phyloP scores from a whole-genome alignment of 1,284 basidiomycete genomes.

The Pulveroboletus sp. region DNA sequence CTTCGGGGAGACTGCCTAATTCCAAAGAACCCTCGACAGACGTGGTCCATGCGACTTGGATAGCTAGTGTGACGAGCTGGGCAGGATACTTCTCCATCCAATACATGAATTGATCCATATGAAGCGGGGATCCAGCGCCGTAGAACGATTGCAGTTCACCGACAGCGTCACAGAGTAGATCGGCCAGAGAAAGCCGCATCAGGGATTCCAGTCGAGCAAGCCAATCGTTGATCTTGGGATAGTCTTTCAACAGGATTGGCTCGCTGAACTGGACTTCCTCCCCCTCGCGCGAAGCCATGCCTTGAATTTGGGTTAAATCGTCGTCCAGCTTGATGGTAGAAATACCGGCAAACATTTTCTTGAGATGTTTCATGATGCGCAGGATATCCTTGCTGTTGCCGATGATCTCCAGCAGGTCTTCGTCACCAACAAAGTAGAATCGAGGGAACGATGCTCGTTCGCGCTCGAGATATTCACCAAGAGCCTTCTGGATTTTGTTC shows the following conservation, averaged over 20 bases:
- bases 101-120: conserved; percentile 69
- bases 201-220: conserved; percentile 88
- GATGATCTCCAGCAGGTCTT: conserved; percentile 98
- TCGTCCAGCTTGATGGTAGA: conserved; percentile 89
- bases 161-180: conserved; percentile 79
- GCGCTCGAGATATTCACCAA: conserved; percentile 98
- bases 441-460: conserved; percentile 98
- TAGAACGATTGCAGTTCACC: conserved; percentile 82
- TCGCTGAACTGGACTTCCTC: conserved; percentile 87
- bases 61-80: conserved; percentile 91
- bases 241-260: conserved; percentile 88
- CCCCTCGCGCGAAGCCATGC: conserved; percentile 93
- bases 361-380: conserved; percentile 97
- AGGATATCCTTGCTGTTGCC: conserved; percentile 99
- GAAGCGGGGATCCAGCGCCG: conserved; percentile 56
- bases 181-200: conserved; percentile 92
- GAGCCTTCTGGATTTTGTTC: conserved; percentile 98
- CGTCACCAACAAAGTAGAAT: conserved; percentile 99
- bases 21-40: conserved; percentile 80
- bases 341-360: conserved; percentile 99
- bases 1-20: conserved; percentile 55
- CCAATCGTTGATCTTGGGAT: conserved; percentile 99
- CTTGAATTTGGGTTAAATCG: conserved; percentile 83
- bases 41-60: conserved; percentile 93
- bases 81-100: conserved; percentile 97